Percentiles rank a stretch among this genome's conserved stretches.
These are phyloP conservation scores for Boletus pseudo-olivaceus DNA, from an alignment of 768 basidiomycete genomes.

Conservation along the genomic window DNA sequence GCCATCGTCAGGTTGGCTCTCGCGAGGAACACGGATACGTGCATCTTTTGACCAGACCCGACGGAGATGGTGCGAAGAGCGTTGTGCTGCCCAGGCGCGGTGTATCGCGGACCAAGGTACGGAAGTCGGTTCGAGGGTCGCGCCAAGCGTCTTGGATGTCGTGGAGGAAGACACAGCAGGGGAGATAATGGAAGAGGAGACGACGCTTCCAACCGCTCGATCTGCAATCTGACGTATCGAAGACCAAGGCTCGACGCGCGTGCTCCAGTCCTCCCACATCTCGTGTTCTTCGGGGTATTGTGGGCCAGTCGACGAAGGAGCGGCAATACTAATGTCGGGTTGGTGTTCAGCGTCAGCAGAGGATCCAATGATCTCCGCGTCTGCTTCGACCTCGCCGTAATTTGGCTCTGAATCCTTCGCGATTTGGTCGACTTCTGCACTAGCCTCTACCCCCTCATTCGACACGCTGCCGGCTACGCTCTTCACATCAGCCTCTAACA, in stretches of 20 bases:
- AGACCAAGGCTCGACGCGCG: slow-evolving; percentile 63
- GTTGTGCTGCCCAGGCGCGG: slow-evolving; percentile 61
- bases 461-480: not conserved
- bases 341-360: slow-evolving; percentile 13
- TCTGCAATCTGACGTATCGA: slow-evolving; percentile 72
- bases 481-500: slow-evolving; percentile 36
- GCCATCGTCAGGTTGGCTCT: slow-evolving; percentile 34
- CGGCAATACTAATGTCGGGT: not conserved
- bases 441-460: not conserved
- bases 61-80: slow-evolving; percentile 47
- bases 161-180: slow-evolving; percentile 6
- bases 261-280: slow-evolving; percentile 67
- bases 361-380: slow-evolving; percentile 13
- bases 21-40: slow-evolving; percentile 31
- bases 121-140: slow-evolving; percentile 44
- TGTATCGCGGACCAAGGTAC: slow-evolving; percentile 68
- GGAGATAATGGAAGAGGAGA: slow-evolving; percentile 30
- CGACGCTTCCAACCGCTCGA: slow-evolving; percentile 66
- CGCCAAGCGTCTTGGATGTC: slow-evolving; percentile 18
- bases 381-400: slow-evolving; percentile 17
- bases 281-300: slow-evolving; percentile 24
- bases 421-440: slow-evolving; percentile 1
- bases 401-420: slow-evolving; percentile 1
- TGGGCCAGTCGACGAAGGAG: not conserved
- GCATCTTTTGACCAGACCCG: slow-evolving; percentile 61